phyloP scores from a whole-genome alignment of 2,329 filamentous ascomycete species.

The Microcyclospora tardicrescens region DNA sequence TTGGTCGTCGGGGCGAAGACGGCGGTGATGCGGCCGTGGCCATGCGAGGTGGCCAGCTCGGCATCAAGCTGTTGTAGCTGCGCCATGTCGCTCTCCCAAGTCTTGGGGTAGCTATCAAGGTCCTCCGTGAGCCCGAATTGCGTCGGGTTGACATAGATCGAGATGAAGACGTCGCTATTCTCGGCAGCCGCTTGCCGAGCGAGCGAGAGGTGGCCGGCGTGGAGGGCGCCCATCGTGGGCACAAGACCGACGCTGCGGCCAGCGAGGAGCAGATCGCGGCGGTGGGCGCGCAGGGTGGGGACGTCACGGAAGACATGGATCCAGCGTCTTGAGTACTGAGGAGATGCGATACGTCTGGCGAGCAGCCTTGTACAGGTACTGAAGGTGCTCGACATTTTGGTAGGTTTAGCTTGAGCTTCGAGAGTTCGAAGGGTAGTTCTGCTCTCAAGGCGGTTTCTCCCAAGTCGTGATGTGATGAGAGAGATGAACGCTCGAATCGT shows the following conservation, averaged over 20 bases:
- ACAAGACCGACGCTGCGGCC: conserved; percentile 72
- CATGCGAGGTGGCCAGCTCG: conserved; percentile 44
- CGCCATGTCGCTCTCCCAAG: conserved; percentile 65
- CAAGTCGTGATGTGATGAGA: no score
- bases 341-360: no score
- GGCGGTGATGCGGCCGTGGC: conserved; percentile 55
- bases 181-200: conserved; percentile 72
- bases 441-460: no score
- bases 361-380: no score
- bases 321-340: no score
- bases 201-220: conserved; percentile 76
- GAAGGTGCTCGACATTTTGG: no score
- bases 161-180: conserved; percentile 77
- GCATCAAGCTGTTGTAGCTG: conserved; percentile 55
- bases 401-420: no score
- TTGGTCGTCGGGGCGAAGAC: conserved; percentile 74
- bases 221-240: conserved; percentile 96
- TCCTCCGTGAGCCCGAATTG: conserved; percentile 90
- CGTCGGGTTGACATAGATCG: conserved; percentile 90
- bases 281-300: conserved; percentile 55
- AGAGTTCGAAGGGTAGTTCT: no score
- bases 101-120: conserved; percentile 75
- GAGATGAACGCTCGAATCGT: no score
- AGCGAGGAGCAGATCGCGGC: conserved; percentile 50
- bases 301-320: conserved; percentile 66